phyloP scores from a whole-genome alignment of 1,139 yeast genomes.

The Debaryomycetaceae sp. region DNA sequence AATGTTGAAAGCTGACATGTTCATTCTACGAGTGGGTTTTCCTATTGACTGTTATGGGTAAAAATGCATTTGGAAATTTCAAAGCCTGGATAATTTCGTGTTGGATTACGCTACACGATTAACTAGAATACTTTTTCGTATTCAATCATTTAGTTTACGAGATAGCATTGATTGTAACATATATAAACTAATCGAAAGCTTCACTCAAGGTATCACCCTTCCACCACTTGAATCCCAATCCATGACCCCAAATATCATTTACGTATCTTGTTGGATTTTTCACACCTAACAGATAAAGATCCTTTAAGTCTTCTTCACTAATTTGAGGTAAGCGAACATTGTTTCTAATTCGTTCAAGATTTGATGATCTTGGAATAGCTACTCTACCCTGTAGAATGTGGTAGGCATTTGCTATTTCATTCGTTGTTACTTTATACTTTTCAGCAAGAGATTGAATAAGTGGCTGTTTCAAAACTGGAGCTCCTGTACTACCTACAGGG shows the following conservation, averaged over 20 bases:
- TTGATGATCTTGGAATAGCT: conserved; percentile 35
- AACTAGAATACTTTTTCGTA: no score
- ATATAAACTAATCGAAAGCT: conserved; percentile 13
- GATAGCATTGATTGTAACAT: no score
- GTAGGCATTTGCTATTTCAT: conserved; percentile 37
- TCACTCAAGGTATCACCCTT: conserved; percentile 25
- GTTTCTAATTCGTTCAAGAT: conserved; percentile 32
- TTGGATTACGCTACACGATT: no score
- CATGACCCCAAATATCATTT: conserved; percentile 36
- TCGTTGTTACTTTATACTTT: conserved; percentile 28
- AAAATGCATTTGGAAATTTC: no score
- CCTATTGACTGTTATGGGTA: no score
- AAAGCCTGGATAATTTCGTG: no score
- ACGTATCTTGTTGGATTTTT: conserved; percentile 38
- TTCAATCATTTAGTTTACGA: no score
- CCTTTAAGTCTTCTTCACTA: conserved; percentile 39
- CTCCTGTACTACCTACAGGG: conserved; percentile 37
- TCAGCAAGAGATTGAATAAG: conserved; percentile 28
- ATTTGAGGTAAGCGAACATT: conserved; percentile 35
- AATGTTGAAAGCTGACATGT: no score
- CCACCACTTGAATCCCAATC: conserved; percentile 39
- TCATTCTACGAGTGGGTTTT: no score
- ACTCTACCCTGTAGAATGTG: conserved; percentile 34
- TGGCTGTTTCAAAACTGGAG: conserved; percentile 33
- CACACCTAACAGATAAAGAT: conserved; percentile 42